Evolutionary conservation across 1,284 basidiomycete species (phyloP).

Genomic region (Tylopilus sp.): DNA sequence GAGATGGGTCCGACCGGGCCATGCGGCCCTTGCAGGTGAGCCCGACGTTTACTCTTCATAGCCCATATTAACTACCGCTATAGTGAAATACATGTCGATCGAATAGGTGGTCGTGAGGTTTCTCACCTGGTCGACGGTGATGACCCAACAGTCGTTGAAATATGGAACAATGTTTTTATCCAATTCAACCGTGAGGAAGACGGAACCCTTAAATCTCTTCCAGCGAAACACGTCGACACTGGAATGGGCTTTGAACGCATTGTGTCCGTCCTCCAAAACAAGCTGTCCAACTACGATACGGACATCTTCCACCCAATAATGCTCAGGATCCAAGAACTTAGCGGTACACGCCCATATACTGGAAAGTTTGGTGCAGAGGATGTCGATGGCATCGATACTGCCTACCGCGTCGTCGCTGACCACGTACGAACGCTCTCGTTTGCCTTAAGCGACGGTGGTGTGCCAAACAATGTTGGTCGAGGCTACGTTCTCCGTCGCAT

Average conservation of each 20-base stretch:
- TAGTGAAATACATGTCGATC: conserved; percentile 95
- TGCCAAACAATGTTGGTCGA: conserved; percentile 94
- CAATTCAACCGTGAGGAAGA: conserved; percentile 96
- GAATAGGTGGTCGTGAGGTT: conserved; percentile 92
- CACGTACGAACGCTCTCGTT: conserved; percentile 95
- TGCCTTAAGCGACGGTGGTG: conserved; percentile 93
- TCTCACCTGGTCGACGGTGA: conserved; percentile 91
- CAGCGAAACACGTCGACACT: conserved; percentile 95
- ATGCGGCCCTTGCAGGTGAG: conserved; percentile 91
- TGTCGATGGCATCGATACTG: conserved; percentile 92
- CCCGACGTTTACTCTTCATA: not conserved
- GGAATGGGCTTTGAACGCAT: conserved; percentile 99
- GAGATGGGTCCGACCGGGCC: conserved; percentile 99
- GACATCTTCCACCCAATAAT: conserved; percentile 94
- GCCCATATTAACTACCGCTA: not conserved
- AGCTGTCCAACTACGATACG: conserved; percentile 95
- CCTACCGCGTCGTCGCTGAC: conserved; percentile 96
- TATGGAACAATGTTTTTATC: conserved; percentile 99
- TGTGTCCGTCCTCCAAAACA: conserved; percentile 91
- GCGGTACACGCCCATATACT: conserved; percentile 81
- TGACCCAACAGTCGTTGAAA: conserved; percentile 95
- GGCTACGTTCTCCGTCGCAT: conserved; percentile 96
- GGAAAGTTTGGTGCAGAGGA: conserved; percentile 95
- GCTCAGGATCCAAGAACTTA: conserved; percentile 82
- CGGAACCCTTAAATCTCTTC: conserved; percentile 76